Base-by-base conservation (phyloP, 2,329 filamentous ascomycete species). In the Diaporthe caulivora region DNA sequence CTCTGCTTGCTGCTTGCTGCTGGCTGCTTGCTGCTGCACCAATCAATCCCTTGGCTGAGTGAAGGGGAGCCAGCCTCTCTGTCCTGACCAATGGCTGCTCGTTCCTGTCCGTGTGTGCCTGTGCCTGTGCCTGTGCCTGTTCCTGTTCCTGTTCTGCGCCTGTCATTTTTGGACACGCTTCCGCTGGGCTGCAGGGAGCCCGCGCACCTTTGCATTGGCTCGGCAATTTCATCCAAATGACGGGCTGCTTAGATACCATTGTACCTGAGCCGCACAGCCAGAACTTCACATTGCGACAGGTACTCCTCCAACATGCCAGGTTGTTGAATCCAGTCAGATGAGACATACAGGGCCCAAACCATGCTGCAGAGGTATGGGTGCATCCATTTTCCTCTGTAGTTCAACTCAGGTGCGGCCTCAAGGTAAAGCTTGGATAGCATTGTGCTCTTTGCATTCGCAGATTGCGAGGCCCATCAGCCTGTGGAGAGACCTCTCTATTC, bases 131-230 rank as follows among this genome's bases (percentile, higher is more conserved):
- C n/a, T n/a, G n/a, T 53, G 47, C 24, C 47, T 51, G 47, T 53
- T 4, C 65, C 44, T 44, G 60, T 15, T 37, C 51, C 67, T 55
- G 26, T 53, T 55, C 51, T 65, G 44, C 54, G 44, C 70, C 73
- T 67, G 55, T 73, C 54, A 67, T 42, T 72, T 64, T 69, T 55
- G 62, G 47, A 72, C 72, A 73, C 73, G 71, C 70, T 44, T 73
- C 42, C 57, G 40, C 57, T 60, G 62, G 60, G 69, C 58, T 72
- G 58, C 70, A 58, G 51, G 60, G 54, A 57, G 26, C 34, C 2
- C 7, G 55, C 44, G 55, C 71, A 34, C 44, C 54, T 49, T 26
- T 64, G 71, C 71, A 72, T 69, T 72, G 64, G 71, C 65, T 54
- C 64, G 71, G 62, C 71, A 60, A 54, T 55, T 57, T 57, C 62